Base-by-base conservation (phyloP, 441 rosid species). In the Populus hybrid region DNA sequence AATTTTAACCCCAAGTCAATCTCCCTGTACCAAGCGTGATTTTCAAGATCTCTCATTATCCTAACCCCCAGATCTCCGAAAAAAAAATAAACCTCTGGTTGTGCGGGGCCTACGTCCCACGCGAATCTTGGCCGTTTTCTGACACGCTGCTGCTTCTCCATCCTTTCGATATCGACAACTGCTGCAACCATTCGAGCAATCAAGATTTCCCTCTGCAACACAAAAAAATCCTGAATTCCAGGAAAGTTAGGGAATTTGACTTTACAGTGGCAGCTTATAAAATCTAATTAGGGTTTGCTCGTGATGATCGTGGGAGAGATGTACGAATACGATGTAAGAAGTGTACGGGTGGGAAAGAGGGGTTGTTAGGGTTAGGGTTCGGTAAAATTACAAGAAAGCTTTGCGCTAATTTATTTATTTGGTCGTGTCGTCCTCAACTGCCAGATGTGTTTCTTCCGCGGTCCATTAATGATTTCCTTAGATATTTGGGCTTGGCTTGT, bases 31-130 rank as follows among this genome's bases (percentile, higher is more conserved):
- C 56, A 45, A 14, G 56, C 56, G 7, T 14, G 56, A 45, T 14
- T 45, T 14, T 5, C 56, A 45, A 45, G 24, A 75, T 35, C 68
- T 66, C 79, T 21, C n/a, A 50, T 69, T 68, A 77, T 76, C 83
- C 82, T 68, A 81, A 70, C 76, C 50, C 33, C 40, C 11, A 3
- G 64, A 56, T 66, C 42, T 28, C 10, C 68, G 53, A 28, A 26
- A 66, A 23, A 12, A 29, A 80, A 68, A 86, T 86, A 31, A 76
- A 90, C 95, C 89, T 90, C 89, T 14, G 86, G 84, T 71, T 83
- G 90, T n/a, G 88, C 76, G 2, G 97, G 92, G 4, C 89, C 79
- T 31, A 86, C 94, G 83, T 93, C 97, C 98, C 98, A 92, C 18
- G 88, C 87, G 76, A 88, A 89, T 66, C 97, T 89, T 76, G 91